Percentiles rank a stretch among this genome's conserved stretches.
These are phyloP conservation scores for Leptographium galeiforme DNA, from an alignment of 2,329 filamentous ascomycete genomes.

Conservation along the genomic window DNA sequence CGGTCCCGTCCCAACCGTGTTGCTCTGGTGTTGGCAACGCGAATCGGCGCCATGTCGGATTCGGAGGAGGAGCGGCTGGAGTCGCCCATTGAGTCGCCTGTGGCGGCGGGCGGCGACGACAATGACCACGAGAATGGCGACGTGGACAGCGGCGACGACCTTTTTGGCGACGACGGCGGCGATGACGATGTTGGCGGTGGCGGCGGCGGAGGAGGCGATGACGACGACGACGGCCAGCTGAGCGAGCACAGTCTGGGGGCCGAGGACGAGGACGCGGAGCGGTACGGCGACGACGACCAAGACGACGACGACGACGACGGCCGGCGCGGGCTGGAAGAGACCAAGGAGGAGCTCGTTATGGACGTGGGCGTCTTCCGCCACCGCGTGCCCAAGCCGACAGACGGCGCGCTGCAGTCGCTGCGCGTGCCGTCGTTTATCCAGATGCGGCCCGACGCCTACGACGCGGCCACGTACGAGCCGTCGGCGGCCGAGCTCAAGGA, in stretches of 20 bases:
- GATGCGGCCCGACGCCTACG: slow-evolving; percentile 54
- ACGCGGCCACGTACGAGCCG: slow-evolving; percentile 51
- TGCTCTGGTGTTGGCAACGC: too few species aligned
- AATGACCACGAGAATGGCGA: slow-evolving; percentile 1
- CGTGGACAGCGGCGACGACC: slow-evolving; percentile 9
- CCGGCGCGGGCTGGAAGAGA: slow-evolving; percentile 23
- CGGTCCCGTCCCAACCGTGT: too few species aligned
- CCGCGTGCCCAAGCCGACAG: slow-evolving; percentile 54
- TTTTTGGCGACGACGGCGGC: slow-evolving; percentile 10
- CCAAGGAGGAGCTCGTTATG: slow-evolving; percentile 44
- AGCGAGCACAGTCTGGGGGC: slow-evolving; percentile 48
- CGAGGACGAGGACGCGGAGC: slow-evolving; percentile 29
- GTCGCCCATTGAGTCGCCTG: slow-evolving; percentile 8
- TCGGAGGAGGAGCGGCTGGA: slow-evolving; percentile 9
- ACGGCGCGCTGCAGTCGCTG: slow-evolving; percentile 56
- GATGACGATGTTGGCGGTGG: slow-evolving; percentile 33
- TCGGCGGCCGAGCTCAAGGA: slow-evolving; percentile 40
- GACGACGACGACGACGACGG: slow-evolving; percentile 24
- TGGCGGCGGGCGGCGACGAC: slow-evolving; percentile 2
- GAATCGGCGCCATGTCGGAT: slow-evolving; percentile 7
- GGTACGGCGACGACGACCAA: slow-evolving; percentile 28
- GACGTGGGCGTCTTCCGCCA: slow-evolving; percentile 56
- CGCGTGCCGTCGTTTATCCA: slow-evolving; percentile 61
- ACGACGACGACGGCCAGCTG: slow-evolving; percentile 47
- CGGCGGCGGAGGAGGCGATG: slow-evolving; percentile 47